Evolutionary conservation across 2,329 filamentous ascomycete genomes (phyloP), one percentile per base, ranked within the genome.

Genomic region (Westerdykella ornata): DNA sequence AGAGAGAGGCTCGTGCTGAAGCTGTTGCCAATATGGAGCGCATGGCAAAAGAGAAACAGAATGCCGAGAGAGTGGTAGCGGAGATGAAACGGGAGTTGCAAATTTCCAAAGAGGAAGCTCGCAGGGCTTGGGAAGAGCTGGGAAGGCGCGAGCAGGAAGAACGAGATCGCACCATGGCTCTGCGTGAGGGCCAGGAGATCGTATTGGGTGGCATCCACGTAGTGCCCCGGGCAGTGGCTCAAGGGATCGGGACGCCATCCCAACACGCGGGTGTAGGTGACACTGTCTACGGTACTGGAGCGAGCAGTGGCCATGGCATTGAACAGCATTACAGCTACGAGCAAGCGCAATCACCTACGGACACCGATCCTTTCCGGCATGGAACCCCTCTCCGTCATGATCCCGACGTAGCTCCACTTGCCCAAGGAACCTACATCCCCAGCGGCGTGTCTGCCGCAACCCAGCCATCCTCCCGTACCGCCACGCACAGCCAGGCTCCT

Each of bases 81-180:
- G 92, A 97, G 65, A 88, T 95, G 84, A 84, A 85, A 54, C 86
- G 92, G 48, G 92, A 98, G 67, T 74, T 97, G 30, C 79, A 85
- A 56, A 98, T 98, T 46, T 94, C 89, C 30, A 96, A 95, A 60
- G 90, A 96, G 54, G 92, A 98, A 67, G 90, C 92, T 7, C 81
- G 90, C 28, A 80, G 92, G 43, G 92, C 92, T 1, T 98, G 92
- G 92, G 92, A 98, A 69, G 92, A 97, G 66, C 78, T 98, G 1
- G 92, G 92, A 17, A 79, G 90, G 38, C 81, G 88, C 38, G 92
- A 97, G 66, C 88, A 96, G 60, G 87, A 94, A 66, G 90, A 96
- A 66, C 81, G 90, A 5, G 89, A 96, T 49, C 79, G 87, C 35
- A 92, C 86, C 1, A 75, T 80, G 19, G 88, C 87, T n/a, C 72